Evolutionary conservation across 106 monocot genomes (phyloP).

Genomic region (Apostasia shenzhenica): DNA sequence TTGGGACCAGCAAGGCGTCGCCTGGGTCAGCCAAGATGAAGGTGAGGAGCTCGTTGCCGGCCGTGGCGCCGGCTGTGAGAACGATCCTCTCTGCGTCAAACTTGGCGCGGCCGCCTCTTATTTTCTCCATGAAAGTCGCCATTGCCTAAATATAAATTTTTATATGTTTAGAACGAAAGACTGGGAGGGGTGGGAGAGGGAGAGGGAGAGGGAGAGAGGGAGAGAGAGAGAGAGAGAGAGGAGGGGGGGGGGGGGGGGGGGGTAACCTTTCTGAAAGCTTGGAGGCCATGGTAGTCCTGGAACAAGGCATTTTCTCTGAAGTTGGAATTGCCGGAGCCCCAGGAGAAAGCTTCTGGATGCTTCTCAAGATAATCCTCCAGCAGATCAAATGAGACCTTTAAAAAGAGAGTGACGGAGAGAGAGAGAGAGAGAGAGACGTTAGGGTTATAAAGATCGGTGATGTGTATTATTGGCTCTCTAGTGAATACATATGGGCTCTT

Average conservation of each 20-base stretch:
- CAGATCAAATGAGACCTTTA: slow-evolving; percentile 61
- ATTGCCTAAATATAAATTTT: slow-evolving; percentile 22
- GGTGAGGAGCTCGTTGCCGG: slow-evolving; percentile 35
- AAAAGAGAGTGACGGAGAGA: background rate
- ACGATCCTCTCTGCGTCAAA: slow-evolving; percentile 49
- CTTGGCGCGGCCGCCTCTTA: slow-evolving; percentile 31
- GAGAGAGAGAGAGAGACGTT: background rate
- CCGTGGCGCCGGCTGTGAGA: slow-evolving; percentile 61
- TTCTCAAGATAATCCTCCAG: slow-evolving; percentile 36
- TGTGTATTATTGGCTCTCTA: background rate
- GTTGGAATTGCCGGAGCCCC: slow-evolving; percentile 27
- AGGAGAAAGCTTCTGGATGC: slow-evolving; percentile 33
- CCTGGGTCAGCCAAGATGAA: slow-evolving; percentile 58
- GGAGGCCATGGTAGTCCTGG: slow-evolving; percentile 70
- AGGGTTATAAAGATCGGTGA: background rate
- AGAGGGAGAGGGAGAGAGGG: background rate
- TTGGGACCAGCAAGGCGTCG: slow-evolving; percentile 59
- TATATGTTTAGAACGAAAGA: background rate
- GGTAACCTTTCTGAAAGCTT: slow-evolving; percentile 45
- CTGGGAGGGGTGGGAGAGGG: background rate
- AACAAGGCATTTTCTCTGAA: slow-evolving; percentile 64
- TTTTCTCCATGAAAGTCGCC: slow-evolving; percentile 50
- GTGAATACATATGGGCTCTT: too few relatives aligned
- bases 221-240: background rate
- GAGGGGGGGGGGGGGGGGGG: background rate